A percentile compares a stretch with the other conserved stretches of the same genome.
Conservation (phyloP, 352 stramenopile genomes). For the Plasmopara muralis region DNA sequence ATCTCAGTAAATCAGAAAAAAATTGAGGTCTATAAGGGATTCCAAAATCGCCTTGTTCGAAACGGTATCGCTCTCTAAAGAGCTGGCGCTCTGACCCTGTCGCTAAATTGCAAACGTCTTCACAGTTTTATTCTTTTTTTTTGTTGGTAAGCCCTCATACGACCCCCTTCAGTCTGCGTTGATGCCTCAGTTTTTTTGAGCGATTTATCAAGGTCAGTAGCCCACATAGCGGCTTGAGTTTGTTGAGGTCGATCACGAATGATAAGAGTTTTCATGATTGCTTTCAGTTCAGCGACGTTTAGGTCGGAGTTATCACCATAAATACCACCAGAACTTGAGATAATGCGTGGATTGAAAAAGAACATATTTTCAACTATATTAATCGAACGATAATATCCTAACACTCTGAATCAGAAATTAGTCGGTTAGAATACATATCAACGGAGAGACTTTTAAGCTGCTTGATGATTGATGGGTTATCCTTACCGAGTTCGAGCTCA, state of each 20-base stretch:
- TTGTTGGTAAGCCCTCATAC: conserved; percentile 12
- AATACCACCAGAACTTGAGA: conserved; percentile 12
- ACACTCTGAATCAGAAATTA: conserved; percentile 19
- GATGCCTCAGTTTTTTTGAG: conserved; percentile 9
- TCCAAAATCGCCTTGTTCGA: neutral
- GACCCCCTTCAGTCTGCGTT: conserved; percentile 9
- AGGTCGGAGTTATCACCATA: conserved; percentile 19
- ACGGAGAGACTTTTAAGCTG: conserved; percentile 10
- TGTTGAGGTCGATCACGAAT: neutral
- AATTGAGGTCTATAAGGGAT: conserved; percentile 6
- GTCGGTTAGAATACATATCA: conserved; percentile 10
- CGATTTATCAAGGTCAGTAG: conserved; percentile 8
- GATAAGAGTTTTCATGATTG: conserved; percentile 13
- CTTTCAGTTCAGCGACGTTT: conserved; percentile 13
- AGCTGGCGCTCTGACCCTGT: conserved; percentile 5
- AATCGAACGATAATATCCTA: conserved; percentile 11
- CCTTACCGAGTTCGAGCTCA: neutral
- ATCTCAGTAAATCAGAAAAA: conserved; percentile 15
- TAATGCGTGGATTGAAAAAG: neutral
- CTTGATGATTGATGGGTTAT: conserved; percentile 1
- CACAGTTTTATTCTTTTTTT: conserved; percentile 11
- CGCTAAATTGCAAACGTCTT: conserved; percentile 12
- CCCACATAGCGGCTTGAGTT: conserved; percentile 1
- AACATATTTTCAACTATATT: conserved; percentile 21
- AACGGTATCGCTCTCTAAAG: conserved; percentile 4